A percentile compares a stretch with the other conserved stretches of the same genome.
phyloP scores from a whole-genome alignment of 2,329 filamentous ascomycete genomes.

The Colletotrichum abscissum region DNA sequence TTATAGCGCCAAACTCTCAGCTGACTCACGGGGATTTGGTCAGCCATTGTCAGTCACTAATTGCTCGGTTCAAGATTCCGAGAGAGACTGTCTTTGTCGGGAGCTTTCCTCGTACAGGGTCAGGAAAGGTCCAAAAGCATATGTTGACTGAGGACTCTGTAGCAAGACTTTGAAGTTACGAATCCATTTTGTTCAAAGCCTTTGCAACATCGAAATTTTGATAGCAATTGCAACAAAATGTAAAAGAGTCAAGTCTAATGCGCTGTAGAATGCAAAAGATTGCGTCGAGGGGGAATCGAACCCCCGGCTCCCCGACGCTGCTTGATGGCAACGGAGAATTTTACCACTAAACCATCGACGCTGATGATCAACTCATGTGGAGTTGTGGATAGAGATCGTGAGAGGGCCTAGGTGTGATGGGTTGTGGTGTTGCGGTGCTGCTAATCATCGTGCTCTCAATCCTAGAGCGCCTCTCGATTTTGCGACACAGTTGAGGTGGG shows the following conservation, averaged over 20 bases:
- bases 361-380: background rate
- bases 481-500: background rate
- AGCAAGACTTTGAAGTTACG: conserved; percentile 1
- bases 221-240: background rate
- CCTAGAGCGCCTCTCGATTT: background rate
- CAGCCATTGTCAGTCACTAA: background rate
- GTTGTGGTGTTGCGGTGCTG: background rate
- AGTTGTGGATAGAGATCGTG: fast-evolving
- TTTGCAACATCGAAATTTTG: background rate
- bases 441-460: background rate
- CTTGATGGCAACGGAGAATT: conserved; percentile 33
- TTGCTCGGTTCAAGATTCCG: conserved; percentile 26
- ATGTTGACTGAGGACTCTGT: conserved; percentile 1
- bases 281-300: conserved; percentile 35
- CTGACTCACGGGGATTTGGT: background rate
- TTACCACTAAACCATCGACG: conserved; percentile 36
- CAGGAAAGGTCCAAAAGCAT: conserved; percentile 27
- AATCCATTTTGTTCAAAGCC: too few relatives aligned
- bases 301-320: conserved; percentile 35
- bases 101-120: conserved; percentile 21
- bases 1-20: background rate
- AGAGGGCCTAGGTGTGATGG: background rate
- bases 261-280: background rate
- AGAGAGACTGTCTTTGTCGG: conserved; percentile 18
- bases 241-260: fast-evolving